Percentiles rank a stretch among this genome's conserved stretches.
phyloP scores from a whole-genome alignment of 352 stramenopile genomes.

The Phytopythium cucurbitacearum region DNA sequence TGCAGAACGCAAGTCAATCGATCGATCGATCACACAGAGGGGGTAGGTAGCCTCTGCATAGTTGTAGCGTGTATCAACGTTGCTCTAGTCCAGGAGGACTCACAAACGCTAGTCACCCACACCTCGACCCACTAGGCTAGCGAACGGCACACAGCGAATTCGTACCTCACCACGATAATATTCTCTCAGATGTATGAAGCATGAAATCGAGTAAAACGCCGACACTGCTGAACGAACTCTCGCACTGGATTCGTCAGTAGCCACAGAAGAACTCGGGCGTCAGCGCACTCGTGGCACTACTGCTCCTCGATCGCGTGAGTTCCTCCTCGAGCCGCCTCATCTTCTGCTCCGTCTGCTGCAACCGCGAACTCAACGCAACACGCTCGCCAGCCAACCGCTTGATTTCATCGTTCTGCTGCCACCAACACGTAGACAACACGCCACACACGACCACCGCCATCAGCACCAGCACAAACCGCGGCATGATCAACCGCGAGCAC shows the following conservation, averaged over 20 bases:
- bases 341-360: conserved; percentile 52
- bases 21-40: no score
- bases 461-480: conserved; percentile 9
- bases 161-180: background rate
- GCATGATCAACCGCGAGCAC: background rate
- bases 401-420: conserved; percentile 51
- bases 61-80: no score
- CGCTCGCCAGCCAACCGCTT: conserved; percentile 44
- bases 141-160: background rate
- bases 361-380: conserved; percentile 34
- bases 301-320: conserved; percentile 38
- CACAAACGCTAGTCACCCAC: no score
- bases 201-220: background rate
- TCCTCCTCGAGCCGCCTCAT: conserved; percentile 54
- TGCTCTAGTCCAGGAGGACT: no score
- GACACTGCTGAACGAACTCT: background rate
- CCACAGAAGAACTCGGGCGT: conserved; percentile 66
- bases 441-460: conserved; percentile 7
- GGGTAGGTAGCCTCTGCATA: no score
- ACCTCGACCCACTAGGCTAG: no score
- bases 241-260: conserved; percentile 26
- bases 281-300: conserved; percentile 29
- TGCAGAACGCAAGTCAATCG: no score
- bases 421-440: conserved; percentile 5
- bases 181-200: background rate